Percentiles rank a stretch among this genome's conserved stretches.
Conservation (phyloP, 1,284 basidiomycete genomes). For the Apiotrichum sp. region DNA sequence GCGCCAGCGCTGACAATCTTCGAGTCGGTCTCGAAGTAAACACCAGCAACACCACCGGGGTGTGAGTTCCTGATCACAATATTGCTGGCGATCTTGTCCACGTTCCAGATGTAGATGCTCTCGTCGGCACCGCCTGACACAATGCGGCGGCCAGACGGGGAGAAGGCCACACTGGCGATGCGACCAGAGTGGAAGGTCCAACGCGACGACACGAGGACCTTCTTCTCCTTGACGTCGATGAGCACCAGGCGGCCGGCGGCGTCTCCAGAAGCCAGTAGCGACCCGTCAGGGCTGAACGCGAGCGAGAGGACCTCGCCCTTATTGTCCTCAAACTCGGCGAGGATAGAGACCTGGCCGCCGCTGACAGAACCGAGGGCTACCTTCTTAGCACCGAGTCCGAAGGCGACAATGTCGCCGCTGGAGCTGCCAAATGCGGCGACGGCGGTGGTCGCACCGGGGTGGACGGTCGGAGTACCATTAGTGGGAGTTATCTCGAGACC, state of each 20-base stretch:
- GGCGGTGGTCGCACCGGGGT: conserved; percentile 25
- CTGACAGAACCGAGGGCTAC: conserved; percentile 48
- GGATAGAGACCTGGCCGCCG: conserved; percentile 18
- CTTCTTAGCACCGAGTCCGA: conserved; percentile 54
- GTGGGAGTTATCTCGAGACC: conserved; percentile 55
- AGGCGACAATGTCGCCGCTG: conserved; percentile 35
- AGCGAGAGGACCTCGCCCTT: conserved; percentile 67
- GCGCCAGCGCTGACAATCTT: conserved; percentile 69
- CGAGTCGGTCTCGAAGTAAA: conserved; percentile 65
- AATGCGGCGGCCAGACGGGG: conserved; percentile 64
- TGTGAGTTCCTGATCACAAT: conserved; percentile 79
- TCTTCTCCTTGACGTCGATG: conserved; percentile 59
- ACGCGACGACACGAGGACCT: conserved; percentile 62
- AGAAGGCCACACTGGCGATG: conserved; percentile 73
- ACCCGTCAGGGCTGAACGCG: conserved; percentile 72
- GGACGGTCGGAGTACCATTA: conserved; percentile 14
- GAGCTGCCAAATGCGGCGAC: conserved; percentile 32
- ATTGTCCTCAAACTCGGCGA: conserved; percentile 59
- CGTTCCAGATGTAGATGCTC: conserved; percentile 82
- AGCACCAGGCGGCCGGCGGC: conserved; percentile 48
- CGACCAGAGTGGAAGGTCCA: conserved; percentile 88
- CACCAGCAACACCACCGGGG: conserved; percentile 71
- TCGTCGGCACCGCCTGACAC: conserved; percentile 88
- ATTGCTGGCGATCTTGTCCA: conserved; percentile 68
- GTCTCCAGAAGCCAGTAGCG: conserved; percentile 71